Conservation (phyloP, 306 rosid species). For the Astragalus glycyphyllos region DNA sequence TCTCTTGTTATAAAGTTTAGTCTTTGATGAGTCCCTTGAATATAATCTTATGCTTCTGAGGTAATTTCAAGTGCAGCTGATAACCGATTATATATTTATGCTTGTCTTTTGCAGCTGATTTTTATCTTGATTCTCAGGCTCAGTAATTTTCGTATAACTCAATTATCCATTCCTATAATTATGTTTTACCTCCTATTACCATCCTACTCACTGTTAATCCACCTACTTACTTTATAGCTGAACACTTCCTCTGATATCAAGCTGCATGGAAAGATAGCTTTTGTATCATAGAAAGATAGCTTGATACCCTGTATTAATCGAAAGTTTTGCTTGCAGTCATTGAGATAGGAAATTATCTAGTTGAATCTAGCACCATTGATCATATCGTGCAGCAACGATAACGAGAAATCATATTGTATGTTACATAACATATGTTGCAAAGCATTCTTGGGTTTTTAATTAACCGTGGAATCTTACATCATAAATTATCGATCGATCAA, state of each 20-base stretch:
- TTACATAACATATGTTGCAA: background rate
- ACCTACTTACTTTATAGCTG: conserved; percentile 10
- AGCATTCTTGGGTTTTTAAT: background rate
- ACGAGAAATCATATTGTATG: too few relatives aligned
- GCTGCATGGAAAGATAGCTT: too few relatives aligned
- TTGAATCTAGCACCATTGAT: background rate
- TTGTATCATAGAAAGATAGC: too few relatives aligned
- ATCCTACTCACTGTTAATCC: too few relatives aligned
- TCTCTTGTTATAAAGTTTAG: conserved; percentile 34
- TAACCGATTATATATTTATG: background rate
- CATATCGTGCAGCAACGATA: background rate
- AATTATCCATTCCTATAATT: too few relatives aligned
- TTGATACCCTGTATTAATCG: too few relatives aligned
- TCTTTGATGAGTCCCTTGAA: background rate
- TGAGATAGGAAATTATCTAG: conserved; percentile 4
- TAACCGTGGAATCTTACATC: conserved; percentile 3
- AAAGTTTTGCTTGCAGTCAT: background rate
- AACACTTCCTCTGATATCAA: background rate
- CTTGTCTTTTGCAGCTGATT: background rate
- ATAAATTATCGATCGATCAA: background rate
- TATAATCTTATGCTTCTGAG: background rate
- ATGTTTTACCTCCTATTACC: too few relatives aligned
- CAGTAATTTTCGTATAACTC: background rate
- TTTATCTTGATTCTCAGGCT: background rate
- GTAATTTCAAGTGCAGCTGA: conserved; percentile 9